These are phyloP conservation scores for Populus tomentosa DNA, from an alignment of 441 rosid genomes.

Conservation along the genomic window DNA sequence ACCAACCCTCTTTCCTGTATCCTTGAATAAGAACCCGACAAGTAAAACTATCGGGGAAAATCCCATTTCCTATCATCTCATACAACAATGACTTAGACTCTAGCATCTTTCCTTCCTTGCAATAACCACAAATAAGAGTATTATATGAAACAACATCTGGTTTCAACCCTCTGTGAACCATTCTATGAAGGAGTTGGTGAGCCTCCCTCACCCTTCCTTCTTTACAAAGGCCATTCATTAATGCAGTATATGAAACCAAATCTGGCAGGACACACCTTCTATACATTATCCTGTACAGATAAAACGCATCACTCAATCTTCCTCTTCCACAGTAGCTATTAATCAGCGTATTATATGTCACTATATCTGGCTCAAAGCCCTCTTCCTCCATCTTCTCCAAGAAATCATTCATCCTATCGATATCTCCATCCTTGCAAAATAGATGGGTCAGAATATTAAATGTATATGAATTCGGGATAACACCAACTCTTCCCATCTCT, in stretches of 20 bases:
- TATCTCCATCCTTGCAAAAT: constrained; percentile 53
- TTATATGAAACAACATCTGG: constrained; percentile 67
- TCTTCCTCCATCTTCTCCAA: constrained; percentile 92
- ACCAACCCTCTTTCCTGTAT: constrained; percentile 42
- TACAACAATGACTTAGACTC: constrained; percentile 52
- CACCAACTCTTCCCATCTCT: constrained; percentile 57
- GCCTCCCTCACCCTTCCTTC: constrained; percentile 35
- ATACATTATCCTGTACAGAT: constrained; percentile 71
- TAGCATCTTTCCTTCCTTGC: constrained; percentile 61
- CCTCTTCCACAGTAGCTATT: constrained; percentile 70
- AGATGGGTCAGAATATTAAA: constrained; percentile 69
- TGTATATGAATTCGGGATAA: constrained; percentile 57
- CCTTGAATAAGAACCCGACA: constrained; percentile 61
- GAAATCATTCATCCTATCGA: constrained; percentile 54
- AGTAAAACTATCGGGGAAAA: constrained; percentile 49
- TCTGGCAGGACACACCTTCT: constrained; percentile 58
- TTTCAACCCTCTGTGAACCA: constrained; percentile 58
- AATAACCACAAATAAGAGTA: constrained; percentile 72
- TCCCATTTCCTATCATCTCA: constrained; percentile 62
- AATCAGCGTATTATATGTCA: constrained; percentile 78
- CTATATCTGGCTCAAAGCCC: constrained; percentile 85
- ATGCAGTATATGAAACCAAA: constrained; percentile 69
- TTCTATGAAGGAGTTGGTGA: constrained; percentile 39
- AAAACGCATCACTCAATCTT: constrained; percentile 69
- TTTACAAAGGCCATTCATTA: constrained; percentile 77